A percentile compares a stretch with the other conserved stretches of the same genome.
These are phyloP conservation scores for Aspergillus eucalypticola DNA, from an alignment of 2,329 filamentous ascomycete species.

Conservation along the genomic window DNA sequence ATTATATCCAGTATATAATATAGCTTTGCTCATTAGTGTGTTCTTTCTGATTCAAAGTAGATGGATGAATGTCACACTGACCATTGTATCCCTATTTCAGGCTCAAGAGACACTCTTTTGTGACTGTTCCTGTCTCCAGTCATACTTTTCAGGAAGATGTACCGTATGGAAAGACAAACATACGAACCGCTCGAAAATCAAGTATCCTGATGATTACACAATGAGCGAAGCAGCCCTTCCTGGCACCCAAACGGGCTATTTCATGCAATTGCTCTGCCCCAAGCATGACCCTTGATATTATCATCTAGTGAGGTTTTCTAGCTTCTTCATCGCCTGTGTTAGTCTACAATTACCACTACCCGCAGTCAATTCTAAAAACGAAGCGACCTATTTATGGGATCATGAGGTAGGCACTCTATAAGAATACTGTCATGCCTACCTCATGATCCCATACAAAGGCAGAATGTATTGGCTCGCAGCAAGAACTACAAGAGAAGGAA, in stretches of 20 bases:
- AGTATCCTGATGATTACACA: background rate
- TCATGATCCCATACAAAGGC: background rate
- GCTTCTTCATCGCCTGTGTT: no score
- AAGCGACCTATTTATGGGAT: no score
- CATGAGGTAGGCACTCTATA: no score
- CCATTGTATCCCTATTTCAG: background rate
- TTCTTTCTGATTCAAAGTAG: background rate
- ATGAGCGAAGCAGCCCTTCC: background rate
- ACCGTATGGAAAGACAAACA: background rate
- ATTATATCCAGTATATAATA: background rate
- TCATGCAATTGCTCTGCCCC: no score
- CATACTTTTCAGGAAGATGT: background rate
- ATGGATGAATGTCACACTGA: background rate
- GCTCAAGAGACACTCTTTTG: background rate
- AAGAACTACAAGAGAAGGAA: background rate
- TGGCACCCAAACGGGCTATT: background rate
- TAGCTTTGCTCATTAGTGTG: background rate
- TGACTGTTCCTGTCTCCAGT: background rate
- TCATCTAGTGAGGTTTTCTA: no score
- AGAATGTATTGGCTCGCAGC: background rate
- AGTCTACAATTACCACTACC: no score
- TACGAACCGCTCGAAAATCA: background rate
- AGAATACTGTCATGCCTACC: background rate
- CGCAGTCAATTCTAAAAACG: no score
- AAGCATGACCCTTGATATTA: no score